These are phyloP conservation scores for Chaetomium sp. DNA, from an alignment of 2,329 filamentous ascomycete genomes.

Conservation along the genomic window DNA sequence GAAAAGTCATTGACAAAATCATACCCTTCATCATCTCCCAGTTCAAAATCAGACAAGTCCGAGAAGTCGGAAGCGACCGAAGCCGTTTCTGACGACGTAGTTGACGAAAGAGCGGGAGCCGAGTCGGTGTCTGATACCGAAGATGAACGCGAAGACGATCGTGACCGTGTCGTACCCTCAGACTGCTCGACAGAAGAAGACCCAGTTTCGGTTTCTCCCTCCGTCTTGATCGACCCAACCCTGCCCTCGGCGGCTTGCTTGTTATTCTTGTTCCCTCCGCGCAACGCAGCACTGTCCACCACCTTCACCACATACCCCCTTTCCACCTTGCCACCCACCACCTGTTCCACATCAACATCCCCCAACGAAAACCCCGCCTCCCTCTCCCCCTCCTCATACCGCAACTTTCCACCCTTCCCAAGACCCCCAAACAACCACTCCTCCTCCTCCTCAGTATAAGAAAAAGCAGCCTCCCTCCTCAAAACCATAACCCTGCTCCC, in stretches of 20 bases:
- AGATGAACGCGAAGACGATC: too few relatives aligned
- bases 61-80: neutral
- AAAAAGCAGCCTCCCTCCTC: neutral
- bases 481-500: neutral
- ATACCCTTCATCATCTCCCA: neutral
- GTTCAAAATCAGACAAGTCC: neutral
- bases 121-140: too few relatives aligned
- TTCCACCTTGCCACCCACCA: neutral
- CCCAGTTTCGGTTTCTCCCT: too few relatives aligned
- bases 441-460: neutral
- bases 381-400: constrained; percentile 4
- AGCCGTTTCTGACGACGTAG: too few relatives aligned
- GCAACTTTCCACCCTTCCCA: neutral
- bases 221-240: neutral
- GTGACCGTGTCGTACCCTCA: too few relatives aligned
- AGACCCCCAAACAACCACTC: neutral
- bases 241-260: neutral
- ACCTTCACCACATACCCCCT: neutral
- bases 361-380: neutral
- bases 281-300: neutral
- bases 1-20: constrained; percentile 1
- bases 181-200: too few relatives aligned
- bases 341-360: neutral
- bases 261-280: neutral
- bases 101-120: too few relatives aligned